Conservation (phyloP, 2,329 filamentous ascomycete species). For the Xenosphaeropsis pyriputrescens region DNA sequence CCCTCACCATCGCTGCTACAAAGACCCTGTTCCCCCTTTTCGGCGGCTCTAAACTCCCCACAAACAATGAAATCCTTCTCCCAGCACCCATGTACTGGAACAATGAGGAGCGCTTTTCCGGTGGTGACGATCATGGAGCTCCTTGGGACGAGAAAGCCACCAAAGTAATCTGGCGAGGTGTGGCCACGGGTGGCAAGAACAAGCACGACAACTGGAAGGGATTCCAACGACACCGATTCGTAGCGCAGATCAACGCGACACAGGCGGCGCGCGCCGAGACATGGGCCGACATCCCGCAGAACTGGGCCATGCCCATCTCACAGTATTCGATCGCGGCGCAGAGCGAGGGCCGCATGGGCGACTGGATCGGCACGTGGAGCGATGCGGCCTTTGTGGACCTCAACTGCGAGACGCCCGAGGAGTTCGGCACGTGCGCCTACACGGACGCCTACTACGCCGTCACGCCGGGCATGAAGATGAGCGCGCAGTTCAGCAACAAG, state of each 20-base stretch:
- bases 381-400: conserved; percentile 22
- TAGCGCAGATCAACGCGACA: conserved; percentile 35
- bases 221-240: conserved; percentile 41
- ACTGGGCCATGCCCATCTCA: conserved; percentile 35
- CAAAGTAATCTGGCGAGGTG: conserved; percentile 47
- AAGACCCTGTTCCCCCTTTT: conserved; percentile 44
- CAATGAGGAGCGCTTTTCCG: conserved; percentile 43
- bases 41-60: conserved; percentile 43
- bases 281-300: conserved; percentile 23
- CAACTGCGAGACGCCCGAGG: conserved; percentile 28
- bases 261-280: conserved; percentile 16
- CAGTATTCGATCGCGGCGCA: conserved; percentile 28
- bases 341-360: conserved; percentile 26
- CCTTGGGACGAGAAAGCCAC: conserved; percentile 41
- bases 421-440: conserved; percentile 29
- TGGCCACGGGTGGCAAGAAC: conserved; percentile 42
- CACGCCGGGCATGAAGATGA: conserved; percentile 32
- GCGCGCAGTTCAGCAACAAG: conserved; percentile 44
- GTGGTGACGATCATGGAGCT: conserved; percentile 37
- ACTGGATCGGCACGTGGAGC: conserved; percentile 16
- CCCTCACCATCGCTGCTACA: conserved; percentile 33
- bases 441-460: conserved; percentile 25
- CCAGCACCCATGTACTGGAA: conserved; percentile 51
- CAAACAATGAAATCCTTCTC: conserved; percentile 50
- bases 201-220: conserved; percentile 32